Conservation (phyloP, 345 rosid species). For the Linum tenue region DNA sequence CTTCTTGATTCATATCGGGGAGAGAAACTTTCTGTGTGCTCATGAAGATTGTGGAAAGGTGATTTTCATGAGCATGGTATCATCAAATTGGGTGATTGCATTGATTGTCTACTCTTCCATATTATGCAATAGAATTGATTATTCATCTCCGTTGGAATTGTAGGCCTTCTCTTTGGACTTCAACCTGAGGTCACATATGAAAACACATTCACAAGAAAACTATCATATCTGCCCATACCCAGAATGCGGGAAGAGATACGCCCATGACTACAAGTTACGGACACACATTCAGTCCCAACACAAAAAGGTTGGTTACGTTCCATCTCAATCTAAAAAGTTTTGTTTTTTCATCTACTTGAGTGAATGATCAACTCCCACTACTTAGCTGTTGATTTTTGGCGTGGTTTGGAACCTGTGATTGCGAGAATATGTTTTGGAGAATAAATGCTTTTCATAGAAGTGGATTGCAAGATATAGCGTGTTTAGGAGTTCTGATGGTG, state of each 20-base stretch:
- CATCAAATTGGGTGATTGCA: no score
- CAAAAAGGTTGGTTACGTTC: slow-evolving; percentile 21
- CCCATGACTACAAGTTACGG: slow-evolving; percentile 94
- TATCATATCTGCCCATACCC: slow-evolving; percentile 85
- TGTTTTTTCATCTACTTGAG: slow-evolving; percentile 4
- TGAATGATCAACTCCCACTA: not conserved
- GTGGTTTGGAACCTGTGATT: no score
- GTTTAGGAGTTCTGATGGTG: no score
- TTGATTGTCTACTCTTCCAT: no score
- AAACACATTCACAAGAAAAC: slow-evolving; percentile 97
- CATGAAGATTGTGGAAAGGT: slow-evolving; percentile 99
- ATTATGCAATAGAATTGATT: not conserved
- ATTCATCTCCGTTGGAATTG: slow-evolving; percentile 13
- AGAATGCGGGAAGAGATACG: slow-evolving; percentile 96
- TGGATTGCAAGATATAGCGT: no score
- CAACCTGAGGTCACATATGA: slow-evolving; percentile 95
- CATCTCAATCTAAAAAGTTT: slow-evolving; percentile 32
- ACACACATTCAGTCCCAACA: slow-evolving; percentile 77
- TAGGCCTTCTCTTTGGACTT: slow-evolving; percentile 99
- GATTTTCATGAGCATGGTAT: slow-evolving; percentile 20
- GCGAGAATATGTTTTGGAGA: no score
- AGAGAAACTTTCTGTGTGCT: slow-evolving; percentile 72
- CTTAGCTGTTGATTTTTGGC: no score
- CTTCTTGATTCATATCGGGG: slow-evolving; percentile 88
- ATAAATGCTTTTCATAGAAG: no score